A percentile compares a stretch with the other conserved stretches of the same genome.
Conservation (phyloP, 495 filamentous ascomycete genomes). For the Neurospora sp. region DNA sequence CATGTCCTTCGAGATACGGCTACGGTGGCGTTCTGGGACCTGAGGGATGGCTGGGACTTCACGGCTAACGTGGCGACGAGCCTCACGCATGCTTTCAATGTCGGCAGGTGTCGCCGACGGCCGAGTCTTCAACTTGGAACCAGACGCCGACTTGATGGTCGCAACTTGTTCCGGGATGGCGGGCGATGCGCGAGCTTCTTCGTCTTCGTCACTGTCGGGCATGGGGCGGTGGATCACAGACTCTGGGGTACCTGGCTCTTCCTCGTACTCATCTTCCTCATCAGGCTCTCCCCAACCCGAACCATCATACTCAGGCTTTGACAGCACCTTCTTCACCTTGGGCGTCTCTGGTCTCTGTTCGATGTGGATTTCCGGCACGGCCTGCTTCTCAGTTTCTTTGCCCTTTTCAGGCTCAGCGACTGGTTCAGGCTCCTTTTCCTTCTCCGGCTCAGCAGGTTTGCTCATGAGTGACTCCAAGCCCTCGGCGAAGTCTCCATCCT, state of each 20-base stretch:
- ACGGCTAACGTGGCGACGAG: conserved; percentile 73
- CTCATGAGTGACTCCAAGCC: conserved; percentile 34
- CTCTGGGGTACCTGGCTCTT: conserved; percentile 73
- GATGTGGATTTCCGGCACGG: conserved; percentile 15
- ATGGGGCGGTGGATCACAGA: conserved; percentile 84
- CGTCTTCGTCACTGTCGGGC: conserved; percentile 36
- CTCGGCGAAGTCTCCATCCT: conserved; percentile 27
- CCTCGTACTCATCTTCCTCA: conserved; percentile 38
- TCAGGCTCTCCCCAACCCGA: conserved; percentile 43
- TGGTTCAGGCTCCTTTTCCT: conserved; percentile 9
- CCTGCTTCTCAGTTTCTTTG: conserved; percentile 31
- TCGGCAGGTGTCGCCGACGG: conserved; percentile 82
- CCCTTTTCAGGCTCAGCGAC: conserved; percentile 24
- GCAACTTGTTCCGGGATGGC: conserved; percentile 72
- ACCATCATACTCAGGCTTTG: conserved; percentile 47
- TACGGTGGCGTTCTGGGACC: conserved; percentile 49
- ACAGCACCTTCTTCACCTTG: conserved; percentile 24
- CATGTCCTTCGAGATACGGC: conserved; percentile 37
- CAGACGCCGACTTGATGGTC: conserved; percentile 77
- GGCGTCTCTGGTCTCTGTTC: not conserved
- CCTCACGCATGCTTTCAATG: conserved; percentile 75
- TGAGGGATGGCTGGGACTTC: conserved; percentile 50
- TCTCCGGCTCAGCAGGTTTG: conserved; percentile 18
- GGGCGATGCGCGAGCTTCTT: conserved; percentile 41
- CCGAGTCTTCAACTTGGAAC: conserved; percentile 80